Percentiles rank a stretch among this genome's conserved stretches.
These are phyloP conservation scores for Pyronema domesticum DNA, from an alignment of 495 filamentous ascomycete genomes.

Conservation along the genomic window DNA sequence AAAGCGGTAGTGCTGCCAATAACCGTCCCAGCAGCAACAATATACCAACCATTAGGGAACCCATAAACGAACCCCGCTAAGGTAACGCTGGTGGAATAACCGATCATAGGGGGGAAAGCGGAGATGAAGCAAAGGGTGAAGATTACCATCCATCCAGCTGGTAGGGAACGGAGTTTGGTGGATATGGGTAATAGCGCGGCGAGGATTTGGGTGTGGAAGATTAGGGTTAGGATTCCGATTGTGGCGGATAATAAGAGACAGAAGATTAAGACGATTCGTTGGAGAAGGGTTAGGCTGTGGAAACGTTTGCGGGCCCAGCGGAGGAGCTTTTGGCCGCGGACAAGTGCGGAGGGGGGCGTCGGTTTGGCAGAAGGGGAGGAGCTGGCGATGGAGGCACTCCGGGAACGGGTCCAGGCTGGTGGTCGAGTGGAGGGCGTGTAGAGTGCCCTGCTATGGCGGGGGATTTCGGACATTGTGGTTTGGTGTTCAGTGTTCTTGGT, in stretches of 20 bases:
- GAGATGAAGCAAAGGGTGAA: conserved; percentile 60
- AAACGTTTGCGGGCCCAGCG: conserved; percentile 18
- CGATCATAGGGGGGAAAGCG: conserved; percentile 80
- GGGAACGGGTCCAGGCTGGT: conserved; percentile 12
- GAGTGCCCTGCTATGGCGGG: conserved; percentile 19
- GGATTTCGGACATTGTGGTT: conserved; percentile 19
- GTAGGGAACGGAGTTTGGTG: neutral
- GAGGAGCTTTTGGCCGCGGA: conserved; percentile 9
- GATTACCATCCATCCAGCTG: conserved; percentile 53
- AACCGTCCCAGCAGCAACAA: conserved; percentile 62
- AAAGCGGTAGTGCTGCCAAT: conserved; percentile 63
- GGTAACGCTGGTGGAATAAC: conserved; percentile 74
- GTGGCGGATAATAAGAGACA: conserved; percentile 8
- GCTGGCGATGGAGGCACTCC: conserved; percentile 3
- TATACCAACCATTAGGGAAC: conserved; percentile 76
- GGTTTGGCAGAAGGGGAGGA: conserved; percentile 4
- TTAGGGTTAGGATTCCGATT: conserved; percentile 14
- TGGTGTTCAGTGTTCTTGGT: neutral
- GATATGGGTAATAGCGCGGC: conserved; percentile 14
- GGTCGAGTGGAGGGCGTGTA: conserved; percentile 19
- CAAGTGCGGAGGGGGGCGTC: conserved; percentile 2
- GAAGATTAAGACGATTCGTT: conserved; percentile 17
- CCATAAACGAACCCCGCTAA: conserved; percentile 87
- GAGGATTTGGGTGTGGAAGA: conserved; percentile 23
- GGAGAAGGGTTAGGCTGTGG: conserved; percentile 14